Base-by-base conservation (phyloP, 1,284 basidiomycete genomes). In the Albatrellus sp. region DNA sequence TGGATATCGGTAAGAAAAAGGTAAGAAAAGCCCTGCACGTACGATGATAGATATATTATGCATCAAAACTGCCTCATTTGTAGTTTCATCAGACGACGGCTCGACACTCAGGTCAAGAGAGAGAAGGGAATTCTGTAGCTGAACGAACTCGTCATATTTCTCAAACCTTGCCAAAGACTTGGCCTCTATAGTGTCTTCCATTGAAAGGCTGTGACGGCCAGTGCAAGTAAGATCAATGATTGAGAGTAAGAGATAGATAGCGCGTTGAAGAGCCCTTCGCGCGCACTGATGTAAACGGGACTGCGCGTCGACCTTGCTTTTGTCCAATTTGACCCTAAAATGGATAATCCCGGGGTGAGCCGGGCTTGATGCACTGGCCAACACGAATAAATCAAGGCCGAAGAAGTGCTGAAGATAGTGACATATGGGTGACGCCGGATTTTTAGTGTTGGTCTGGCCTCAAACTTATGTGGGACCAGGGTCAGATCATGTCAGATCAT, bases 141-240 rank as follows among this genome's bases (percentile, higher is more conserved):
- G 60, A 7, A 69, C 45, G 49, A 89, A 80, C 48, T 85, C 76
- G 33, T 68, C 69, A 43, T 70, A 60, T 51, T 69, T 72, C 49
- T 83, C 80, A 54, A 85, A 87, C 14, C 71, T 67, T 8, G 70
- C 66, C 46, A 72, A 72, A 9, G 69, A 47, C 48, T 61, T 73
- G 19, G 52, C 54, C 46, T 79, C 74, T 14, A 16, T 14, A 13
- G 41, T 29, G 16, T 44, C 35, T 20, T 52, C 52, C 51, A 52
- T 52, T 29, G 32, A 10, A n/a, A 33, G n/a, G 32, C 10, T 33
- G 32, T 33, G 10, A n/a, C n/a, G 32, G 10, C 10, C 10, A 33
- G 32, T n/a, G 10, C 32, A 10, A 10, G 32, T 33, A 33, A 33
- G 32, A 33, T n/a, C 32, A 33, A 10, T 33, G 32, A 33, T 10